These are phyloP conservation scores for Pogostemon cablin DNA, from an alignment of 257 asterid genomes.

Conservation along the genomic window DNA sequence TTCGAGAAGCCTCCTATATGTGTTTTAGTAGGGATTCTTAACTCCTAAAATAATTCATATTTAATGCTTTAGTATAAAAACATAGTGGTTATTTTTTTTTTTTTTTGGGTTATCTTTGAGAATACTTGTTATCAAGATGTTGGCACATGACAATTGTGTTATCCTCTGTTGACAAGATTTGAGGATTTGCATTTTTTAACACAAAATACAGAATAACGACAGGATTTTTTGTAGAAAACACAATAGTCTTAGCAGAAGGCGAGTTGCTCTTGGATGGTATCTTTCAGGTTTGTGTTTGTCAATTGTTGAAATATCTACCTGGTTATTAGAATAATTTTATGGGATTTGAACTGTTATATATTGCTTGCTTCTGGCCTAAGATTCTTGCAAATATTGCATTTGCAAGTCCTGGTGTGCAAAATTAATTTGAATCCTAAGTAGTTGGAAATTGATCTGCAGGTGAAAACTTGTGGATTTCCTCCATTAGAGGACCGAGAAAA, in stretches of 20 bases:
- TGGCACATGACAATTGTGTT: constrained; percentile 10
- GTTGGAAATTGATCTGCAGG: constrained; percentile 54
- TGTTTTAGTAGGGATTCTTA: constrained; percentile 7
- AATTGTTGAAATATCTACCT: neutral
- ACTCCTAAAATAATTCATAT: neutral
- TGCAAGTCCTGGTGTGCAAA: constrained; percentile 6
- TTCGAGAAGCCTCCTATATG: constrained; percentile 17
- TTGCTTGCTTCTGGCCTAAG: constrained; percentile 2
- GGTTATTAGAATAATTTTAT: constrained; percentile 6
- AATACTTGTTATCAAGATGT: constrained; percentile 15
- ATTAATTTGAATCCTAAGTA: constrained; percentile 20
- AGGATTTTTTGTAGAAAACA: constrained; percentile 87
- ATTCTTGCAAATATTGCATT: constrained; percentile 3
- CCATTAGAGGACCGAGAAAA: constrained; percentile 89
- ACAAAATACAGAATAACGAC: constrained; percentile 77
- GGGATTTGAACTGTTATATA: neutral
- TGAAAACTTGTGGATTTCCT: constrained; percentile 87
- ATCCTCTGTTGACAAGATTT: constrained; percentile 6
- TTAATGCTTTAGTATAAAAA: neutral
- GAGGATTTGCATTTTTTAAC: constrained; percentile 51
- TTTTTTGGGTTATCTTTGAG: neutral
- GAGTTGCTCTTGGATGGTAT: constrained; percentile 85
- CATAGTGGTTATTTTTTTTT: neutral
- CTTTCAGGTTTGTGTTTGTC: constrained; percentile 62
- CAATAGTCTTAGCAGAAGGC: constrained; percentile 94